Conservation (phyloP, 2,329 filamentous ascomycete genomes). For the Paecilomyces niveus region DNA sequence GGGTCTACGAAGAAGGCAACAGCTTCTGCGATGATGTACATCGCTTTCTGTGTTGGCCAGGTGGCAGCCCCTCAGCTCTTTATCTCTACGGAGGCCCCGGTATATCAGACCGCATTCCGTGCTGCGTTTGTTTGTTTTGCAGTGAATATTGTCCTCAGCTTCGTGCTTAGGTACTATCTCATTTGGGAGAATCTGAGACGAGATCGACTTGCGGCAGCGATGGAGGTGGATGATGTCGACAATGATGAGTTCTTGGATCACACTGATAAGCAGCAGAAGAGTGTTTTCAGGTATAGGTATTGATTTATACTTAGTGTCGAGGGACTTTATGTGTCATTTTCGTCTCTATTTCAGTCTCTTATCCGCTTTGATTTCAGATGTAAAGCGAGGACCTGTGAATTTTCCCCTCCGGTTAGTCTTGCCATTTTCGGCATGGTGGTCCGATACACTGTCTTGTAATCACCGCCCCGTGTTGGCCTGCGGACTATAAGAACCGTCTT, state of each 20-base stretch:
- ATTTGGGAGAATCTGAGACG: constrained; percentile 29
- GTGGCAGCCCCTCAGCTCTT: constrained; percentile 49
- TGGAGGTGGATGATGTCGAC: background rate
- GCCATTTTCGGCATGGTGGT: no score
- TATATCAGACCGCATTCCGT: constrained; percentile 44
- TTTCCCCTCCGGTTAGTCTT: no score
- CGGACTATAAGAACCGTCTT: no score
- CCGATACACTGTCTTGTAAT: no score
- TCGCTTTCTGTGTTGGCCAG: constrained; percentile 48
- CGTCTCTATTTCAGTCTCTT: background rate
- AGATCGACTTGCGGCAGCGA: constrained; percentile 13
- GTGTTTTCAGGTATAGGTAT: background rate
- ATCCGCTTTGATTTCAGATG: no score
- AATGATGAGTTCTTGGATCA: background rate
- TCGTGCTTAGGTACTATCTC: constrained; percentile 31
- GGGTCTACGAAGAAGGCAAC: constrained; percentile 52
- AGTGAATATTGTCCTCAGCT: constrained; percentile 37
- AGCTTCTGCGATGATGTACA: constrained; percentile 45
- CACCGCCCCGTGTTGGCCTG: no score
- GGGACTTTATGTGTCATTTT: background rate
- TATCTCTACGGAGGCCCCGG: constrained; percentile 38
- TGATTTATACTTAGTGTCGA: background rate
- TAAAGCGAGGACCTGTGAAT: no score
- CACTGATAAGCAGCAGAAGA: background rate
- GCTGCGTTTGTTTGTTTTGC: constrained; percentile 49